phyloP scores from a whole-genome alignment of 2,329 filamentous ascomycete species.

The Aspergillus sp. region DNA sequence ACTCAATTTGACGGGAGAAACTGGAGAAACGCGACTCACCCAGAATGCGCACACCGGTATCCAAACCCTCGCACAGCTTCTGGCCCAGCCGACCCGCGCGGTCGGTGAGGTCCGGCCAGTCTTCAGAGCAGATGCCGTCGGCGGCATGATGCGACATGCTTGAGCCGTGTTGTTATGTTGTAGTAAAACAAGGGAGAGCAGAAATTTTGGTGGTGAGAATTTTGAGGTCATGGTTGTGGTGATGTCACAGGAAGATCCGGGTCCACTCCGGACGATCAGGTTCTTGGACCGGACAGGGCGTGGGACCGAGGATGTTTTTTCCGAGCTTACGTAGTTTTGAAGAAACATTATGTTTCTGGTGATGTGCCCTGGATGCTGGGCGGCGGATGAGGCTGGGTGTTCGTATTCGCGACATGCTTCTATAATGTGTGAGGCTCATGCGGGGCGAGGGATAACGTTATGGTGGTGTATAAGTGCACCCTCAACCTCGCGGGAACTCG shows the following conservation, averaged over 20 bases:
- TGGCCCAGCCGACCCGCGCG: background rate
- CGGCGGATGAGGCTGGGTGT: background rate
- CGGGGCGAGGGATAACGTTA: background rate
- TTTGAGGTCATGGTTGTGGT: background rate
- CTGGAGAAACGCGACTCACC: slow-evolving; percentile 13
- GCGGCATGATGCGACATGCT: slow-evolving; percentile 8
- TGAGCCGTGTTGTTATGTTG: background rate
- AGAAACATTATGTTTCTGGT: background rate
- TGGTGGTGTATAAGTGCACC: background rate
- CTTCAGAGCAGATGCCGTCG: slow-evolving; percentile 7
- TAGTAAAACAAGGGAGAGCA: background rate
- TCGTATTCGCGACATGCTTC: background rate
- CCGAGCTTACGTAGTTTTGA: background rate
- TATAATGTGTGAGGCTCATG: background rate
- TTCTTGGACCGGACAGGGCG: background rate
- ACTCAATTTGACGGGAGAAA: background rate
- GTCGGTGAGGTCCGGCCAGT: slow-evolving; percentile 10
- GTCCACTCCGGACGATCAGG: background rate
- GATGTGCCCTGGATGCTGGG: too few species aligned
- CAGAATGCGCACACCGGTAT: slow-evolving; percentile 27
- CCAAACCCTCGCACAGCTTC: slow-evolving; percentile 9
- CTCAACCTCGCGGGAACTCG: background rate
- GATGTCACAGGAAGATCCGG: slow-evolving; percentile 1
- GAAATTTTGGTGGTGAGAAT: background rate
- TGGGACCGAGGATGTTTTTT: background rate